phyloP scores from a whole-genome alignment of 495 filamentous ascomycete species.

The Wilcoxina mikolae region DNA sequence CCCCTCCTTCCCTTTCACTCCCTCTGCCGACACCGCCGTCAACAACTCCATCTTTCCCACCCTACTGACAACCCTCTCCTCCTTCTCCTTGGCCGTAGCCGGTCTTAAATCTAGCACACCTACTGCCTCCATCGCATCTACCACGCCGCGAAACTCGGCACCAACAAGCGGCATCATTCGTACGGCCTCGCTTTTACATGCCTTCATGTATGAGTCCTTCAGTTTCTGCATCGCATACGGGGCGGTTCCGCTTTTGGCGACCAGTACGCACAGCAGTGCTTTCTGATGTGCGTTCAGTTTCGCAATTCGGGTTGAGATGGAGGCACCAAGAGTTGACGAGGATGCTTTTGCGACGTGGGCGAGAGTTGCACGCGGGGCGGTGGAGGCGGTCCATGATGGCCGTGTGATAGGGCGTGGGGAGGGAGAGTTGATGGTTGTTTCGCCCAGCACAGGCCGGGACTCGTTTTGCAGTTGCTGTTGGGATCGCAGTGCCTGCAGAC shows the following conservation, averaged over 20 bases:
- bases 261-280: conserved; percentile 73
- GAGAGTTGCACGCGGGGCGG: conserved; percentile 79
- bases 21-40: conserved; percentile 31
- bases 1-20: conserved; percentile 2
- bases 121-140: conserved; percentile 74
- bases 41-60: conserved; percentile 66
- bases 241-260: conserved; percentile 50
- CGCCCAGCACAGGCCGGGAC: not conserved
- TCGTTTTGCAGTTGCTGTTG: conserved; percentile 14
- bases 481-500: conserved; percentile 45
- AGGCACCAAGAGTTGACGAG: conserved; percentile 70
- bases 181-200: conserved; percentile 71
- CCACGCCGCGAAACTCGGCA: conserved; percentile 85
- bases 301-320: conserved; percentile 64
- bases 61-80: conserved; percentile 58
- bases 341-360: conserved; percentile 82
- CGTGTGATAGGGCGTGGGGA: conserved; percentile 30
- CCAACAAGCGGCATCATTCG: conserved; percentile 63
- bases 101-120: conserved; percentile 50
- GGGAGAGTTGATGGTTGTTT: not conserved
- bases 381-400: conserved; percentile 47
- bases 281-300: conserved; percentile 91
- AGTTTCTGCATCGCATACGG: conserved; percentile 58
- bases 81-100: conserved; percentile 45
- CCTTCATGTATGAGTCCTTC: conserved; percentile 61